Conservation (phyloP, 164 flowering plant species). For the Stephania japonica region DNA sequence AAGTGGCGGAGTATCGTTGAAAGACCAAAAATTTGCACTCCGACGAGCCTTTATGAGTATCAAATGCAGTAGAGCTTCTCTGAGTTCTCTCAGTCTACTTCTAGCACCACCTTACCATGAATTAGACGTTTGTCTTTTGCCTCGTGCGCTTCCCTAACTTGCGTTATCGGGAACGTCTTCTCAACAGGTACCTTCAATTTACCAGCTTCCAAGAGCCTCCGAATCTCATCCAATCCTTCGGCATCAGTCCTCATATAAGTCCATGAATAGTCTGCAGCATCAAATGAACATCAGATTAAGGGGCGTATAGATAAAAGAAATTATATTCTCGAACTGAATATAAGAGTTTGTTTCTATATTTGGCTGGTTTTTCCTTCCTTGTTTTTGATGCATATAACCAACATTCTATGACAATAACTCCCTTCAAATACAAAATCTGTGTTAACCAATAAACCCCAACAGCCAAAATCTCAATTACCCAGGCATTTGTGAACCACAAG, state of each 20-base stretch:
- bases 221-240: constrained; percentile 75
- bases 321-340: too few species aligned
- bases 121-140: constrained; percentile 67
- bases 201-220: constrained; percentile 59
- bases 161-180: constrained; percentile 68
- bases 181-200: constrained; percentile 79
- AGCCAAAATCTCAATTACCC: too few species aligned
- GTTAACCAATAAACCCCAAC: too few species aligned
- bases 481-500: too few species aligned
- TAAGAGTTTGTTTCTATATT: too few species aligned
- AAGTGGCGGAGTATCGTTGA: neutral
- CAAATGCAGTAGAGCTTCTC: too few species aligned
- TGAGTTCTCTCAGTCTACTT: constrained; percentile 44
- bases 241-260: constrained; percentile 89
- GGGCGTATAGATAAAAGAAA: too few species aligned
- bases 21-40: neutral
- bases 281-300: neutral
- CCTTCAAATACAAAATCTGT: too few species aligned
- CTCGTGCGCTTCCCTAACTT: constrained; percentile 83
- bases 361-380: too few species aligned
- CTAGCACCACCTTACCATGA: constrained; percentile 88
- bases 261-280: constrained; percentile 76
- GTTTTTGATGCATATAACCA: too few species aligned
- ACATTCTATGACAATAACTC: too few species aligned
- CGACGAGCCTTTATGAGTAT: neutral